Base-by-base conservation (phyloP, 495 filamentous ascomycete genomes). In the Parachaetomium inaequale region DNA sequence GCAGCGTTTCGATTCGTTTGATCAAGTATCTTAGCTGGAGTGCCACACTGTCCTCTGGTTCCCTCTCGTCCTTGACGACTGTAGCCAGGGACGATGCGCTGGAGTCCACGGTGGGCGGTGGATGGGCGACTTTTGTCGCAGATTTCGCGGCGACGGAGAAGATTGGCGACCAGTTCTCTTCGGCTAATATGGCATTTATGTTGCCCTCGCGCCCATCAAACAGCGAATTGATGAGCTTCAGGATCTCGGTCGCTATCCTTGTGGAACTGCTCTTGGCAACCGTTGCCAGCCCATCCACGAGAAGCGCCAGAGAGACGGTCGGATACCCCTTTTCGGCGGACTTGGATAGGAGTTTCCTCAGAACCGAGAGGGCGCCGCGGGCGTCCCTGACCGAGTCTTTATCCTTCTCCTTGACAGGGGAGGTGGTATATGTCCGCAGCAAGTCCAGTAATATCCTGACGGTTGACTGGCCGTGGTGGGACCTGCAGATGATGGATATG, bases 401-500 rank as follows among this genome's bases (percentile, higher is more conserved):
- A 58, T 88, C 86, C 56, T 82, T 80, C 59, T 84, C 87, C 59
- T 81, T 83, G 49, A 73, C 73, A 15, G 72, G 66, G 50, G 81
- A 76, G 36, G 74, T 70, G 15, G 79, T 72, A 54, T 81, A 78
- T 32, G 80, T 79, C 58, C 81, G 74, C 57, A 91, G 67, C 40
- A 89, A 85, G 57, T 83, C 80, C 57, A 89, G 78, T 12, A 93
- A 72, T 21, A 85, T 81, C 57, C 81, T 78, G 29, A 91, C 79
- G 63, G 88, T 88, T 45, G 86, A 85, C 55, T 85, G 83, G 32
- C 90, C 88, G 63, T 90, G 84, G 63, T 91, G 89, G 4, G 92
- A 96, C 66, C 83, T 87, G 65, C 88, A 89, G 8, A 96, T 76
- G 69, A 89, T 92, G 68, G 83, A 81, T 38, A 94, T 82, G 19